These are phyloP conservation scores for Dryas drummondii DNA, from an alignment of 306 rosid genomes.

Conservation along the genomic window DNA sequence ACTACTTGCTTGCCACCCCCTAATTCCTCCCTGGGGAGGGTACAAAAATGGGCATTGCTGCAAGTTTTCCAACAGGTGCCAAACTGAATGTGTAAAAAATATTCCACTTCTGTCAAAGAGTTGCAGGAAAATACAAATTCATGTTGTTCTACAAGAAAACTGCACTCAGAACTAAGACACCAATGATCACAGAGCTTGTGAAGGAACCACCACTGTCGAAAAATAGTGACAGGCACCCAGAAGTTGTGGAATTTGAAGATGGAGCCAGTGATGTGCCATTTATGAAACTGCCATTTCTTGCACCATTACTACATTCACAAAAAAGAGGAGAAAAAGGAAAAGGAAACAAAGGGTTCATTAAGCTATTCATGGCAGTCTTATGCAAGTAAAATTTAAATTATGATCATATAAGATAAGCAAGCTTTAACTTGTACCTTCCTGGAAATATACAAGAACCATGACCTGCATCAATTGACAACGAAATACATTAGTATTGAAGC, in stretches of 20 bases:
- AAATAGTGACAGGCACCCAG: conserved; percentile 53
- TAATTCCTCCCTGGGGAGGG: conserved; percentile 33
- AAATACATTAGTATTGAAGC: conserved; percentile 24
- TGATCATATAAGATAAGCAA: not conserved
- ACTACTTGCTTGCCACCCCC: conserved; percentile 40
- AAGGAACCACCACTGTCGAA: conserved; percentile 43
- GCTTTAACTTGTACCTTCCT: conserved; percentile 57
- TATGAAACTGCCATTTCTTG: conserved; percentile 52
- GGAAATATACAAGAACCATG: conserved; percentile 76
- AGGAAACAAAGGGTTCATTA: conserved; percentile 14
- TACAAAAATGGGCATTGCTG: conserved; percentile 58
- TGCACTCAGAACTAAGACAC: conserved; percentile 43
- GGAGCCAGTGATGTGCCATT: conserved; percentile 69
- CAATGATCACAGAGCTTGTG: conserved; percentile 45
- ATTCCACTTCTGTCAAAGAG: conserved; percentile 22
- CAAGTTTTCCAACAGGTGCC: conserved; percentile 32
- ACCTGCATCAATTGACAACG: conserved; percentile 46
- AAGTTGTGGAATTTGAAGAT: conserved; percentile 56
- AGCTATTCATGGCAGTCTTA: conserved; percentile 7
- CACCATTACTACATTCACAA: conserved; percentile 54
- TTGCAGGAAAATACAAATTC: conserved; percentile 17
- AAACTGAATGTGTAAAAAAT: conserved; percentile 27
- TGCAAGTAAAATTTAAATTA: not conserved
- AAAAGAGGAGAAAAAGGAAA: conserved; percentile 5
- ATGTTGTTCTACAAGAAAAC: conserved; percentile 43